Conservation (phyloP, 1,284 basidiomycete species). For the Mycena citricolor region DNA sequence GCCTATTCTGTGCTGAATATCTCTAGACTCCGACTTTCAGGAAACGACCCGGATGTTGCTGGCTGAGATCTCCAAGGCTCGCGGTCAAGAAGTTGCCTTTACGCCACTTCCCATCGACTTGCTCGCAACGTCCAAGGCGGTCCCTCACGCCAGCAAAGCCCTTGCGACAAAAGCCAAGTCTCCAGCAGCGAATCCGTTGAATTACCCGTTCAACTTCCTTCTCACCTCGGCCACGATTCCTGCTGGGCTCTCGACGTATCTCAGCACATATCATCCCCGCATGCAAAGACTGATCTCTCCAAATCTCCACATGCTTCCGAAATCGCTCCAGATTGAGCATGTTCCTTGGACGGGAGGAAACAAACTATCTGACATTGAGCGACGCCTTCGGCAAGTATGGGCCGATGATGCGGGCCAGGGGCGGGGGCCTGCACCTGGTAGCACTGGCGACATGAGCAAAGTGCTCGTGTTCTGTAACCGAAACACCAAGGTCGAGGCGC, state of each 20-base stretch:
- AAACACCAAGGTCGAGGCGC: slow-evolving; percentile 60
- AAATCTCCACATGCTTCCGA: slow-evolving; percentile 74
- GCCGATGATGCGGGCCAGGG: slow-evolving; percentile 58
- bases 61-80: slow-evolving; percentile 65
- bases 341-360: slow-evolving; percentile 77
- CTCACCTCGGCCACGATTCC: slow-evolving; percentile 90
- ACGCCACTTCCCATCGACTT: slow-evolving; percentile 23
- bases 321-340: slow-evolving; percentile 68
- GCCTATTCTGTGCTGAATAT: slow-evolving; percentile 3
- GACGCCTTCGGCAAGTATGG: slow-evolving; percentile 72
- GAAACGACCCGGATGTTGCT: slow-evolving; percentile 68
- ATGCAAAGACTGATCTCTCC: slow-evolving; percentile 75
- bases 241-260: slow-evolving; percentile 65
- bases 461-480: slow-evolving; percentile 84
- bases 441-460: slow-evolving; percentile 44
- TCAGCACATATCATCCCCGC: slow-evolving; percentile 59
- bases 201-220: slow-evolving; percentile 76
- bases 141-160: slow-evolving; percentile 15
- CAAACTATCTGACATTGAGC: slow-evolving; percentile 75
- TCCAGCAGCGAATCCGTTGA: slow-evolving; percentile 24
- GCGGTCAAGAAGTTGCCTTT: slow-evolving; percentile 46
- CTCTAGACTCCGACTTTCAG: slow-evolving; percentile 75
- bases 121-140: slow-evolving; percentile 21
- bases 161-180: slow-evolving; percentile 11
- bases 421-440: slow-evolving; percentile 22